Evolutionary conservation across 2,329 filamentous ascomycete species (phyloP), one percentile per base, ranked within the genome.

Genomic region (Neobulgaria alba): DNA sequence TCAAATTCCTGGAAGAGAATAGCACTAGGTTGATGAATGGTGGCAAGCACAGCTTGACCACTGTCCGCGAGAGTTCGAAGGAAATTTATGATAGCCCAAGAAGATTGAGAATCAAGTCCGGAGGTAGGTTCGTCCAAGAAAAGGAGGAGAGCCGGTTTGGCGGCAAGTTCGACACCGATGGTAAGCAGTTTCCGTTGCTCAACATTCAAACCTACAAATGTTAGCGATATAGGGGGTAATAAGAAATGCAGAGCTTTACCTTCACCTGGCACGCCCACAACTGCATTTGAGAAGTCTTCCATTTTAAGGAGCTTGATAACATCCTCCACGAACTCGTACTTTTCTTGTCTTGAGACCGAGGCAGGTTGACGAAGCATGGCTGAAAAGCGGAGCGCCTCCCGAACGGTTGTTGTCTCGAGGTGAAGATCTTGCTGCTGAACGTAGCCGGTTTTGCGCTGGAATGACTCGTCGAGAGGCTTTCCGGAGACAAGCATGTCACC

Each of bases 61-160:
- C 79, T 85, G 62, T 90, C 85, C 53, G 88, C 88, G 23, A 95
- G 72, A 63, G 92, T 95, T 63, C 93, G 82, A 31, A 96, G 73
- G 21, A 95, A 76, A 58, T 88, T 80, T 29, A 89, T 72, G 58
- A 95, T 95, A 48, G 87, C 85, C 86, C 88, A 95, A 1, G 88
- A 92, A 2, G 89, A 94, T 61, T 95, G 88, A 53, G 82, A 88
- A 63, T 95, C 90, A 12, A 95, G 77, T 68, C 90, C 90, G 21
- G 88, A 95, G 4, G 90, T 95, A 15, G 90, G 90, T 63, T 96
- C 90, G 55, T 96, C 90, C 36, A 95, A 77, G 67, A 95, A 95
- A 35, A 95, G 76, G 43, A 95, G 72, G 35, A 95, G 72, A 33
- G 86, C 81, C 8, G 90, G 90, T 67, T 92, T 95, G 4, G 90